phyloP scores from a whole-genome alignment of 1,139 yeast species.

The Nakaseomyces nivariensis region DNA sequence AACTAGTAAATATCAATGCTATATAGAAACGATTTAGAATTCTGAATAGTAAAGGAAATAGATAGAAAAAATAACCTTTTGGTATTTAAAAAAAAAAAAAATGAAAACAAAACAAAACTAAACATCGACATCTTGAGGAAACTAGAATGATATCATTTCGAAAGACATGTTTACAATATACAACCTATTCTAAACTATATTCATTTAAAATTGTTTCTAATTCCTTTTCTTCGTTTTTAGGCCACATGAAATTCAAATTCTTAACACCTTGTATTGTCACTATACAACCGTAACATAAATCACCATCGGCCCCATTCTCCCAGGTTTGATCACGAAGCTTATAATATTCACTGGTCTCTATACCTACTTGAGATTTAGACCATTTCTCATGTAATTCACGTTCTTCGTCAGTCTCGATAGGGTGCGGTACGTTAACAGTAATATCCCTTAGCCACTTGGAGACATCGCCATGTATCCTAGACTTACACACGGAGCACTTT shows the following conservation, averaged over 20 bases:
- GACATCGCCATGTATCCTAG: slow-evolving; percentile 45
- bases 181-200: slow-evolving; percentile 32
- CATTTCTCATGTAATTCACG: slow-evolving; percentile 31
- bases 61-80: background rate
- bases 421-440: slow-evolving; percentile 54
- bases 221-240: slow-evolving; percentile 31
- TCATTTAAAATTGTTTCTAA: slow-evolving; percentile 39
- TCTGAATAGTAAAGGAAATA: background rate
- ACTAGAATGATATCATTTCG: too few species aligned
- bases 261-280: slow-evolving; percentile 45
- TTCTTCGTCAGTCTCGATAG: slow-evolving; percentile 43
- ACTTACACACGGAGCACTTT: slow-evolving; percentile 46
- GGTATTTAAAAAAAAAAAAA: background rate
- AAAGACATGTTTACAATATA: too few species aligned
- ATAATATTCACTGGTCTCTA: slow-evolving; percentile 9
- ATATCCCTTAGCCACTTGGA: slow-evolving; percentile 62
- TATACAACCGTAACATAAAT: slow-evolving; percentile 71
- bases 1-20: background rate
- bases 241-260: slow-evolving; percentile 45
- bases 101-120: too few species aligned
- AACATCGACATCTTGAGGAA: too few species aligned
- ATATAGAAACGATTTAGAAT: background rate
- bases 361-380: slow-evolving; percentile 20
- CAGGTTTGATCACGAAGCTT: slow-evolving; percentile 13
- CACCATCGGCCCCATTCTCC: slow-evolving; percentile 18